These are phyloP conservation scores for Scleroderma bovista DNA, from an alignment of 768 basidiomycete species.

Conservation along the genomic window DNA sequence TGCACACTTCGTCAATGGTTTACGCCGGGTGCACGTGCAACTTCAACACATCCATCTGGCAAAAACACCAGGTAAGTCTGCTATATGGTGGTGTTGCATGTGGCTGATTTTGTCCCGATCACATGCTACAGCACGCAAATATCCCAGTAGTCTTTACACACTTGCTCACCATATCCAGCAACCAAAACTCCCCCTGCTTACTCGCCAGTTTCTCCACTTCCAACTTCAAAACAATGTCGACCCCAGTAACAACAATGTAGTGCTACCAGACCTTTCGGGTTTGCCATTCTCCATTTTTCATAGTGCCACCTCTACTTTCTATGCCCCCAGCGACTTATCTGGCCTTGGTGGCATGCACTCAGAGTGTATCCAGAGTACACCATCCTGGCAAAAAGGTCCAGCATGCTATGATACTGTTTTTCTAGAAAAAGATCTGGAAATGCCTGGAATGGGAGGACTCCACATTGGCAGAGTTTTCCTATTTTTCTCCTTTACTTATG, in stretches of 20 bases:
- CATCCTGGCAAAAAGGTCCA: constrained; percentile 16
- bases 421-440: constrained; percentile 8
- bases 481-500: constrained; percentile 18
- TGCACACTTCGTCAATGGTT: too few relatives aligned
- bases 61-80: background rate
- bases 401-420: constrained; percentile 21
- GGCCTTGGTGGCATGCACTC: constrained; percentile 24
- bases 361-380: constrained; percentile 18
- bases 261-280: background rate
- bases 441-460: constrained; percentile 14
- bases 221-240: background rate
- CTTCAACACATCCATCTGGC: background rate
- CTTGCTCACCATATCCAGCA: background rate
- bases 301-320: background rate
- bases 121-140: background rate
- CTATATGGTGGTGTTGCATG: background rate
- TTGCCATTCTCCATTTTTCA: background rate
- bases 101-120: background rate
- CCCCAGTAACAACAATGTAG: background rate
- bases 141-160: background rate
- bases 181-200: background rate
- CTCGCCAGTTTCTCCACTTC: background rate
- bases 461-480: constrained; percentile 15
- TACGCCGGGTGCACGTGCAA: too few relatives aligned
- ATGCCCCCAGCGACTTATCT: constrained; percentile 25